These are phyloP conservation scores for Cydonia oblonga DNA, from an alignment of 331 rosid genomes.

Conservation along the genomic window DNA sequence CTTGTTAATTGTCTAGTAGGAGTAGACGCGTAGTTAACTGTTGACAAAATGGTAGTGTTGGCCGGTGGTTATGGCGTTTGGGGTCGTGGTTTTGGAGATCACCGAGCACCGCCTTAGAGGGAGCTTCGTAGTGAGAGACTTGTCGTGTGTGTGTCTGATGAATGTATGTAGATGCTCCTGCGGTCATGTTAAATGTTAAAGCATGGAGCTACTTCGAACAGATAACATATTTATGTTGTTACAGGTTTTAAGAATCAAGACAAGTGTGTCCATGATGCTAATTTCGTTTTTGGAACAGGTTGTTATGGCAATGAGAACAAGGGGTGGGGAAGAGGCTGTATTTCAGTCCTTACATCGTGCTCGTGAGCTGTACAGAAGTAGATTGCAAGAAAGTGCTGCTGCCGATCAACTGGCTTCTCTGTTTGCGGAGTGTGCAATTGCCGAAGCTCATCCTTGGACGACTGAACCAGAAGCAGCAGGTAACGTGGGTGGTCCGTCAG, in stretches of 20 bases:
- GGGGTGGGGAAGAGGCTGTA: constrained; percentile 90
- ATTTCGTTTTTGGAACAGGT: constrained; percentile 39
- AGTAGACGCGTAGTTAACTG: neutral
- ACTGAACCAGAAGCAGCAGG: constrained; percentile 23
- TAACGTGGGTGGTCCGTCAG: constrained; percentile 11
- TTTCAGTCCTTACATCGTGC: constrained; percentile 73
- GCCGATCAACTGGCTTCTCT: constrained; percentile 81
- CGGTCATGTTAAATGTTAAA: neutral
- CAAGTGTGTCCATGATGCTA: neutral
- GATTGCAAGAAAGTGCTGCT: constrained; percentile 56
- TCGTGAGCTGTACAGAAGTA: constrained; percentile 57
- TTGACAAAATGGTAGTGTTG: neutral
- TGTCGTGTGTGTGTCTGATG: neutral
- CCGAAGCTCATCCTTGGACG: constrained; percentile 62
- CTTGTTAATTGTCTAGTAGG: neutral
- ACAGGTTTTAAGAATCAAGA: neutral
- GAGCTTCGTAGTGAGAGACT: neutral
- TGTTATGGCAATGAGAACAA: constrained; percentile 54
- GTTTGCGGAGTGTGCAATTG: constrained; percentile 96
- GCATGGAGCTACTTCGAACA: neutral
- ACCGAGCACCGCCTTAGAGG: neutral
- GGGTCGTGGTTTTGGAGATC: neutral
- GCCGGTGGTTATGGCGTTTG: neutral
- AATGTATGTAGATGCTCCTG: neutral
- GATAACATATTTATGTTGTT: neutral